Base-by-base conservation (phyloP, 2,329 filamentous ascomycete species). In the Exophiala mesophila region DNA sequence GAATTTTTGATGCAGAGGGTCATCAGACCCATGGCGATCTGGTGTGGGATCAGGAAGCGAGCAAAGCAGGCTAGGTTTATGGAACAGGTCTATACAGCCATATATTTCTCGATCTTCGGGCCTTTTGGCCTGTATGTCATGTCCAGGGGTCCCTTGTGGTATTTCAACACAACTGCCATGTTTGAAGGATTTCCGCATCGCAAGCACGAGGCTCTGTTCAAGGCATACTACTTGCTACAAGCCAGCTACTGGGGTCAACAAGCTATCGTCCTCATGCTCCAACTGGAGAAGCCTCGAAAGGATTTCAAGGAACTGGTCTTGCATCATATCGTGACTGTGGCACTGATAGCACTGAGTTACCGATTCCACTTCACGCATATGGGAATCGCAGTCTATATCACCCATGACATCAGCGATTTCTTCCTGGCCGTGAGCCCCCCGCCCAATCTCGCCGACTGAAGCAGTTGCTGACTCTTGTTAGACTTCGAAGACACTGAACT, bases 311-410 rank as follows among this genome's bases (percentile, higher is more conserved):
- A 94, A 71, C 74, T 94, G 39, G 83, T 94, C 40, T 77, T 82
- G 45, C 88, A 94, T 63, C 88, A 94, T 63, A 78, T 94, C 55
- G 82, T 94, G 59, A 89, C 85, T 26, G 69, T 94, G 41, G 68
- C 78, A 15, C 74, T 94, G 55, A 94, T 94, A 53, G 80, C 67
- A 51, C 70, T 88, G 56, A 88, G 83, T 70, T 94, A 94, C 69
- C 78, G 85, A 50, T 94, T 92, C 70, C 88, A 94, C 67, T 94
- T 94, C 63, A 88, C 86, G 19, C 88, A 90, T 66, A 90, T 94
- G 63, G 88, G 88, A 13, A 68, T 94, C 41, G 84, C 86, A 16
- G 85, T 94, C 24, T 94, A 92, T 66, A 85, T 88, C 45, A 92
- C 88, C 16, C 85, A 90, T 66, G 88, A 94, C 61, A 86, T 94